Evolutionary conservation across 495 filamentous ascomycete species (phyloP), one percentile per base, ranked within the genome.

Genomic region (Umbilicaria muhlenbergii): DNA sequence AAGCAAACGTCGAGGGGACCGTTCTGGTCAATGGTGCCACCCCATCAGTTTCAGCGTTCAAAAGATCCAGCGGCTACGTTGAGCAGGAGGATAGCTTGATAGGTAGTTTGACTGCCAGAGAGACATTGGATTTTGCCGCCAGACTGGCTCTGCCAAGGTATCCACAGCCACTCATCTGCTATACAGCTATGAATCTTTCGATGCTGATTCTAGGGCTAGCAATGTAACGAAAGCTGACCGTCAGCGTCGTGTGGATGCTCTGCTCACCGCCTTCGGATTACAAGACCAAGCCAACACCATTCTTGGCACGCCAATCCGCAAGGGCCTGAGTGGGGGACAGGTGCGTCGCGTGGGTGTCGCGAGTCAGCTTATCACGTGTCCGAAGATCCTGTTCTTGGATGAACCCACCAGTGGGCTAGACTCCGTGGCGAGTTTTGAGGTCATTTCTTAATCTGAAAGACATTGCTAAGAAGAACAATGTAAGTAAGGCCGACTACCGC

Each of bases 11-110:
- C 13, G n/a, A 10, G 1, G 50, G 43, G 21, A 24, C 32, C n/a
- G 31, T 50, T 3, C 12, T 34, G 1, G 41, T 46, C n/a, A 53
- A 53, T 24, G 43, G 47, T 7, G 21, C 28, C 18, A 15, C 36
- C 11, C 14, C 15, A 14, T 41, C 19, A 10, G 1, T 28, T 10
- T 28, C 15, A 34, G 16, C 7, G 24, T 28, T 28, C 24, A 28
- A 28, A n/a, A 61, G 66, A 17, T 62, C 83, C 41, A 74, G 65
- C 38, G 72, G 75, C 15, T 87, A 83, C 53, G 84, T 92, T 11
- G 84, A 92, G 68, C 84, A 89, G 60, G 82, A 88, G 43, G 84
- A 92, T 66, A 74, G 81, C 3, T 64, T 92, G 5, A 80, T 87
- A 37, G 84, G 84, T 13, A 77, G 78, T 0, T 64, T 89, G 46